Base-by-base conservation (phyloP, 148 eudicot genomes). In the Chenopodium quinoa region DNA sequence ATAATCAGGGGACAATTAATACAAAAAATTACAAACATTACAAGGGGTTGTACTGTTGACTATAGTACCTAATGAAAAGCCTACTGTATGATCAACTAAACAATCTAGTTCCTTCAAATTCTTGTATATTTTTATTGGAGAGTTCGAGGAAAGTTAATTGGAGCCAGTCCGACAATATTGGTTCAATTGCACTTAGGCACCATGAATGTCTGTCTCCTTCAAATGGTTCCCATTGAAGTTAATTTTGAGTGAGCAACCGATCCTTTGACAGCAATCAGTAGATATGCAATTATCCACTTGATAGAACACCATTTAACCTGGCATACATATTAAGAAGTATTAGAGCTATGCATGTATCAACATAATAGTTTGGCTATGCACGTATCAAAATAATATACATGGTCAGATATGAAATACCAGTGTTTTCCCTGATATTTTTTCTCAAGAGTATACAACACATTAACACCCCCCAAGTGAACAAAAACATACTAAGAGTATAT, bases 271-370 rank as follows among this genome's bases (percentile, higher is more conserved):
- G 16, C 29, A 50, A 73, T 23, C 68, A 9, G 50, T 52, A 50
- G 52, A 62, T 71, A 19, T 31, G 19, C 68, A 70, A n/a, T 23
- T n/a, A 52, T 37, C 73, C 22, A 52, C 52, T 77, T 52, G 40
- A 78, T 60, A 70, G 40, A 58, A 76, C 40, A 54, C 44, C 73
- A 1, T 79, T 75, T 20, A 11, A 34, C 75, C 80, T 69, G 71
- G 44, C 22, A 50, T 46, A 73, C 68, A 58, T 22, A 27, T 47
- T 37, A 13, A 78, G 37, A 48, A 31, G 27, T 27, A 72, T 73
- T n/a, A 73, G 54, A 73, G 60, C 76, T 47, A 3, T 27, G 6
- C 71, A 29, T 19, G 5, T 27, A 67, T 9, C 32, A 37, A 37
- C 44, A 37, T 6, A 37, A 37, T 37, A 37, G 44, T 37, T 37